Base-by-base conservation (phyloP, 805 yeast genomes). In the Spathaspora gorwiae region DNA sequence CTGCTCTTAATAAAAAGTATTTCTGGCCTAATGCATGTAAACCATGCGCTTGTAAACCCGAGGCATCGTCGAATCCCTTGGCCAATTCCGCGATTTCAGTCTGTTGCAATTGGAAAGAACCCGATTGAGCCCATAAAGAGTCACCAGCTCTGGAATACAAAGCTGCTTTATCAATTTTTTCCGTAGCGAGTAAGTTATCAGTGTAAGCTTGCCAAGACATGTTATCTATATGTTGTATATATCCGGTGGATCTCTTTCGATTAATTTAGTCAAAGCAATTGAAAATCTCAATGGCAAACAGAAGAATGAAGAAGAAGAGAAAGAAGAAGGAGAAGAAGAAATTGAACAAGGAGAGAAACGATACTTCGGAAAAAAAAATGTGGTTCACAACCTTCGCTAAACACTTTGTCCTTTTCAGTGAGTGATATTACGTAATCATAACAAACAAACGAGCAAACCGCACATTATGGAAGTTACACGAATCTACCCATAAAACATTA, bases 101-200 rank as follows among this genome's bases (percentile, higher is more conserved):
- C 9, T 82, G 79, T 38, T 78, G 76, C 55, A 90, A 77, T 58
- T 64, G 65, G 52, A 88, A 79, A 35, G 80, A 79, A 49, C 85
- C 78, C 13, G 94, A 76, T 54, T 83, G 80, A 19, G 98, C 98
- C 99, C 99, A 94, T 43, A 82, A 78, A 15, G 96, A 79, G 65
- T 90, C 96, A 39, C 99, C 99, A 11, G 95, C 96, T 54, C 87
- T 84, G 8, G 97, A 90, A 69, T 87, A 90, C 54, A 94, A 81
- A 36, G 95, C 94, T 31, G 98, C 97, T 65, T 82, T 82, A 72
- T 92, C 97, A 54, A 94, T 76, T 66, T 87, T 88, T 51, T 89
- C 88, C 42, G 97, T 86, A 46, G 84, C 87, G 54, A 86, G 72
- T 55, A 94, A 81, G 72, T 90, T 92, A 65, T 94, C 98, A 45